These are phyloP conservation scores for Cyberlindnera samutprakarnensis DNA, from an alignment of 805 yeast species.

Conservation along the genomic window DNA sequence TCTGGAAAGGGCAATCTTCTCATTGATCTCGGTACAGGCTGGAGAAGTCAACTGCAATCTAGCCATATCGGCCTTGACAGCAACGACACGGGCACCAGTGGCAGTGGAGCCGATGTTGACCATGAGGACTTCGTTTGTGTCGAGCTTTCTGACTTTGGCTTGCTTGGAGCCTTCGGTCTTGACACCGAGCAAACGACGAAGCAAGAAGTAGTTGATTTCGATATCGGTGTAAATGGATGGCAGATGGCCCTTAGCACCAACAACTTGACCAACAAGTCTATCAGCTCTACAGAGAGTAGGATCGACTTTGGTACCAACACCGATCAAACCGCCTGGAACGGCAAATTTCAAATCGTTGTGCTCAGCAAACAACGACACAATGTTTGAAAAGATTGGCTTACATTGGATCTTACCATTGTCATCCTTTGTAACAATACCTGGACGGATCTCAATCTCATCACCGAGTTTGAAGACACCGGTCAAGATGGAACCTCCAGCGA, in stretches of 20 bases:
- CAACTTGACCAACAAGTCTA: constrained; percentile 98
- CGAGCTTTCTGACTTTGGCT: constrained; percentile 93
- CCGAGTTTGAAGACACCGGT: constrained; percentile 96
- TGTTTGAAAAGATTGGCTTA: constrained; percentile 90
- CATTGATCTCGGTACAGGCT: constrained; percentile 97
- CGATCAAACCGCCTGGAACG: constrained; percentile 99
- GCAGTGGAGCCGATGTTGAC: constrained; percentile 99
- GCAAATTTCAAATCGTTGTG: constrained; percentile 97
- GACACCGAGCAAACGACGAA: constrained; percentile 96
- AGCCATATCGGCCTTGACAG: constrained; percentile 99
- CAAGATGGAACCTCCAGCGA: constrained; percentile 98
- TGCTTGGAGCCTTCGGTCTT: constrained; percentile 96
- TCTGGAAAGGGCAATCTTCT: constrained; percentile 97
- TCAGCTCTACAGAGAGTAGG: constrained; percentile 99
- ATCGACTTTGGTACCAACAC: constrained; percentile 98
- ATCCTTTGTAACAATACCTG: constrained; percentile 97
- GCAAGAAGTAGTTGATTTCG: constrained; percentile 92
- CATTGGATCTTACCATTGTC: constrained; percentile 84
- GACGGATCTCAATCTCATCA: constrained; percentile 97
- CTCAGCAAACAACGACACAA: constrained; percentile 93
- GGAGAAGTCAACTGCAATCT: constrained; percentile 94
- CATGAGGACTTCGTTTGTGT: constrained; percentile 93
- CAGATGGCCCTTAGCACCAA: constrained; percentile 93
- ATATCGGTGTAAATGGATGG: constrained; percentile 96
- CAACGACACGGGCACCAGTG: constrained; percentile 97